Evolutionary conservation across 1,284 basidiomycete genomes (phyloP), one percentile per base, ranked within the genome.

Genomic region (Coniferiporia weirii): DNA sequence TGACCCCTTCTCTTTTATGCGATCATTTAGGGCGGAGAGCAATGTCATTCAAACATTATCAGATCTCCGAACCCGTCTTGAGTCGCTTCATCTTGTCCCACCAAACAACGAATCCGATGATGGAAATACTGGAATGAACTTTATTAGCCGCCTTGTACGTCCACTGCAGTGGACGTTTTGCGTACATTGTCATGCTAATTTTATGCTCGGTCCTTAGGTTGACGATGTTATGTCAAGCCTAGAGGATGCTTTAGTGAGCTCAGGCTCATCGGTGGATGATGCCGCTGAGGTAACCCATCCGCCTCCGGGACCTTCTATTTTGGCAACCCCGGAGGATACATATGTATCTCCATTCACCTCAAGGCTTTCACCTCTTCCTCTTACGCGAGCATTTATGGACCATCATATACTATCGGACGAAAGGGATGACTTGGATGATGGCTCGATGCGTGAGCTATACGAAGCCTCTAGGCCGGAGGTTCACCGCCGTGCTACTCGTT

Each of bases 381-480:
- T 61, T 15, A 61, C 59, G n/a, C 54, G 59, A 12, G 59, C 54
- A 13, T 61, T 56, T 43, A 56, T 61, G 59, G 59, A 61, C 36
- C 45, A 36, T 34, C 56, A 52, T 32, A 57, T 57, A 7, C 36
- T 32, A 10, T 50, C 45, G 22, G 57, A 59, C 15, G 44, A 46
- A n/a, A 19, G 12, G 44, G 17, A 46, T 17, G 44, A 46, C 4
- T 2, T n/a, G 17, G 17, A 9, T 46, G 17, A 3, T 8, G 44
- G 15, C 15, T 20, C 44, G 17, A n/a, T 19, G 44, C 44, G 8
- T 46, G 44, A 19, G 44, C 44, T n/a, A 19, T 4, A n/a, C 44
- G 8, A n/a, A 13, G 17, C 44, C 17, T 46, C 19, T n/a, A 19
- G 17, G 3, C 15, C 38, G 8, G 38, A 40, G 38, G 17, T 13